Percentiles rank a stretch among this genome's conserved stretches.
phyloP scores from a whole-genome alignment of 164 flowering plant genomes.

The Berberis thunbergii region DNA sequence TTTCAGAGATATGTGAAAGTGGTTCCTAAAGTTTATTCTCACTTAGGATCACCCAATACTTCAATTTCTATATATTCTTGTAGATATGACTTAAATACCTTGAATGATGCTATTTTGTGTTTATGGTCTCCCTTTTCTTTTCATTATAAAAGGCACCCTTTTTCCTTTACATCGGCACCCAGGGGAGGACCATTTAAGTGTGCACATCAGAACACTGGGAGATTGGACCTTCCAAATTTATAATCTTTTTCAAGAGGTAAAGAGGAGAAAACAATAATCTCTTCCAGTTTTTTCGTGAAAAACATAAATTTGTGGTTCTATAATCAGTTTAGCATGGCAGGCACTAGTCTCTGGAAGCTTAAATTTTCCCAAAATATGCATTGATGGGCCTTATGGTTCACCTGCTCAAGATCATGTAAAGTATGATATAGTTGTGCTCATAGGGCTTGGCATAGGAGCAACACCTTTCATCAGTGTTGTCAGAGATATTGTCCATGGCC shows the following conservation, averaged over 20 bases:
- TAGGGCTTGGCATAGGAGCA: constrained; percentile 1
- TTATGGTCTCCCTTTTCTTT: neutral
- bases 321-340: constrained; percentile 13
- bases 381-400: constrained; percentile 48
- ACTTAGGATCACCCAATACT: no score
- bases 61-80: no score
- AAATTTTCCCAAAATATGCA: constrained; percentile 25
- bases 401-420: constrained; percentile 42
- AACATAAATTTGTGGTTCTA: neutral
- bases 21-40: no score
- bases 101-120: neutral
- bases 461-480: constrained; percentile 3
- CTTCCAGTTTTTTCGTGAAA: neutral
- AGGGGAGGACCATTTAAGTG: constrained; percentile 26
- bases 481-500: neutral
- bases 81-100: no score
- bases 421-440: constrained; percentile 3
- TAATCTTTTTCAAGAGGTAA: constrained; percentile 38
- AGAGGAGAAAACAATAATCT: neutral
- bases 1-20: neutral
- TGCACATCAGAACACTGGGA: constrained; percentile 40
- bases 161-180: constrained; percentile 46
- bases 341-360: constrained; percentile 12
- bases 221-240: constrained; percentile 45
- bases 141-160: constrained; percentile 36